Conservation (phyloP, 2,329 filamentous ascomycete species). For the Paraconiothyrium brasiliense region DNA sequence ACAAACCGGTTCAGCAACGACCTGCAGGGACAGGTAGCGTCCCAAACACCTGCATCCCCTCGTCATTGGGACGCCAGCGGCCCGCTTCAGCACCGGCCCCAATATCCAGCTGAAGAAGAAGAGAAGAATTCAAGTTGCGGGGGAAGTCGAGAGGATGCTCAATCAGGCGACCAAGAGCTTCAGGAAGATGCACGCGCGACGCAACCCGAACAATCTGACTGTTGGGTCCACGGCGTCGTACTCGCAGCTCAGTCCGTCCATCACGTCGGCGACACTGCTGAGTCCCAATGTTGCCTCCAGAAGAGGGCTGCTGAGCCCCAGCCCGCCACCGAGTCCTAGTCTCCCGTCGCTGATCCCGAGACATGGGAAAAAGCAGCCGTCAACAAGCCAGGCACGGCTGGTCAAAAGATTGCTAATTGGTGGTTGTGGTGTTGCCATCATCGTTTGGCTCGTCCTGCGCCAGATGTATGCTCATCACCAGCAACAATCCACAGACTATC, state of each 20-base stretch:
- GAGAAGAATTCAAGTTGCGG: constrained; percentile 10
- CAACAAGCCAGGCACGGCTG: constrained; percentile 62
- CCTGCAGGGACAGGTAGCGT: constrained; percentile 40
- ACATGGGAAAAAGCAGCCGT: constrained; percentile 69
- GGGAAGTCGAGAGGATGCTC: constrained; percentile 36
- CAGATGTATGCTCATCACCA: constrained; percentile 39
- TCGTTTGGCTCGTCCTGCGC: constrained; percentile 61
- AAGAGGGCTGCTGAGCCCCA: constrained; percentile 71
- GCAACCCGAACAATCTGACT: constrained; percentile 56
- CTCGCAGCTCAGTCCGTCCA: constrained; percentile 46
- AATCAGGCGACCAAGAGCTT: constrained; percentile 46
- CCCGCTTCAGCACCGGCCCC: constrained; percentile 24
- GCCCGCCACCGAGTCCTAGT: constrained; percentile 74
- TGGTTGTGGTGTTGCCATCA: constrained; percentile 55
- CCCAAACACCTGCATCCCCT: constrained; percentile 10
- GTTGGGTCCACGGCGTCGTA: constrained; percentile 53
- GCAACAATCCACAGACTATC: constrained; percentile 24
- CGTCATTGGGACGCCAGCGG: constrained; percentile 15
- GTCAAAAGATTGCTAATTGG: constrained; percentile 67
- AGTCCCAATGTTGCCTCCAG: constrained; percentile 46
- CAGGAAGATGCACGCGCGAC: constrained; percentile 56
- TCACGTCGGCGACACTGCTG: constrained; percentile 48
- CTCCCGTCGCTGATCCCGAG: constrained; percentile 74
- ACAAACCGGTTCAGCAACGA: constrained; percentile 14
- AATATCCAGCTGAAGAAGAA: constrained; percentile 19